Evolutionary conservation across 2,329 filamentous ascomycete genomes (phyloP).

Genomic region (Alternaria novae-zelandiae): DNA sequence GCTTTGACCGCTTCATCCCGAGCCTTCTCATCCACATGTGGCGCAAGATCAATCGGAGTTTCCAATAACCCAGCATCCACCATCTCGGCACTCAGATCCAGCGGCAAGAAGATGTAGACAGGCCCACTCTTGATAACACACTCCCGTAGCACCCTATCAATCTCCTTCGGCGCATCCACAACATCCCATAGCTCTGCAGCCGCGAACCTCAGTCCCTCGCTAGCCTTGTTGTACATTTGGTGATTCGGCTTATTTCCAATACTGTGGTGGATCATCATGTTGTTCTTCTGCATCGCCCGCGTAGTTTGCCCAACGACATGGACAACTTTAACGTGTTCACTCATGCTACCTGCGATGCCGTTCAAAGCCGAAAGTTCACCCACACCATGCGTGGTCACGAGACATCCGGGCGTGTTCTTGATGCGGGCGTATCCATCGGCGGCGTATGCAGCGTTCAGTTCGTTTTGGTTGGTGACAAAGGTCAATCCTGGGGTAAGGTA

Average conservation of each 20-base stretch:
- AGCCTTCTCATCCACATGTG: slow-evolving; percentile 30
- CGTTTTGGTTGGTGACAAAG: slow-evolving; percentile 63
- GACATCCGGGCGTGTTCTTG: slow-evolving; percentile 56
- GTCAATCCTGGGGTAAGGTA: slow-evolving; percentile 49
- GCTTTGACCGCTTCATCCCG: slow-evolving; percentile 44
- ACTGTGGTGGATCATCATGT: slow-evolving; percentile 56
- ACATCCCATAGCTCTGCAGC: slow-evolving; percentile 52
- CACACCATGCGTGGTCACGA: slow-evolving; percentile 67
- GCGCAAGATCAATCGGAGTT: slow-evolving; percentile 46
- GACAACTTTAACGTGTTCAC: slow-evolving; percentile 53
- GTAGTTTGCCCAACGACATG: slow-evolving; percentile 56
- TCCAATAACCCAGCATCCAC: slow-evolving; percentile 44
- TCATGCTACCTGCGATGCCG: slow-evolving; percentile 53
- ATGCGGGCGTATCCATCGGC: slow-evolving; percentile 65
- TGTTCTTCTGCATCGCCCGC: slow-evolving; percentile 49
- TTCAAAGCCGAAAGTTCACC: slow-evolving; percentile 58
- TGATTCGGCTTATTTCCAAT: slow-evolving; percentile 53
- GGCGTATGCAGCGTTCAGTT: slow-evolving; percentile 64
- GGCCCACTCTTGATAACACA: slow-evolving; percentile 52
- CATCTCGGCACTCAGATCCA: slow-evolving; percentile 50
- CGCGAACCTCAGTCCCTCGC: slow-evolving; percentile 45
- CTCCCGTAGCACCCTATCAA: slow-evolving; percentile 53
- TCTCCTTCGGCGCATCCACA: slow-evolving; percentile 49
- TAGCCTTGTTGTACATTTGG: slow-evolving; percentile 50
- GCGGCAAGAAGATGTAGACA: slow-evolving; percentile 54